Evolutionary conservation across 192 early-diverging fungal species (phyloP).

Genomic region (Borealophlyctis nickersoniae): DNA sequence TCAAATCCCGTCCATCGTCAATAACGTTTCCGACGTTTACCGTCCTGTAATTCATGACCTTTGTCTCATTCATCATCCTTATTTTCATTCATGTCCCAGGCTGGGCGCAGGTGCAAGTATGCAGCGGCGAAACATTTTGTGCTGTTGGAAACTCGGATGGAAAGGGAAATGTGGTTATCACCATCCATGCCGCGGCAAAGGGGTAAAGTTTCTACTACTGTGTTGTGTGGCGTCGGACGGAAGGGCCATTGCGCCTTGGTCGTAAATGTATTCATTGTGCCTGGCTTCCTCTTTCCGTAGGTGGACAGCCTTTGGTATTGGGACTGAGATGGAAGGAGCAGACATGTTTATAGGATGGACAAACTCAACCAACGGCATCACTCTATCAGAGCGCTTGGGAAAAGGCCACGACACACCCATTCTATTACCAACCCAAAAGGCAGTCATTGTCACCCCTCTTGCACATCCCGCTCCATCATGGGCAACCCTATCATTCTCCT

Average conservation of each 20-base stretch:
- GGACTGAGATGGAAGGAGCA: background rate
- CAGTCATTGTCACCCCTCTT: background rate
- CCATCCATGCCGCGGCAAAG: background rate
- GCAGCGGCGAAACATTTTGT: background rate
- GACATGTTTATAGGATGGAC: background rate
- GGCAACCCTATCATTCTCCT: background rate
- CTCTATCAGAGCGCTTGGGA: constrained; percentile 29
- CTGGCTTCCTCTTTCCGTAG: no score
- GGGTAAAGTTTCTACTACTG: no score
- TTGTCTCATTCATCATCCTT: background rate
- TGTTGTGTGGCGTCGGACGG: no score
- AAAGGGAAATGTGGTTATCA: background rate
- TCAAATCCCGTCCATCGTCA: no score
- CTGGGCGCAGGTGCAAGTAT: background rate
- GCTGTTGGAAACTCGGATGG: background rate
- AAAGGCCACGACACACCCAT: no score
- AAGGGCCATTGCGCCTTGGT: no score
- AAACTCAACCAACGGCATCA: constrained; percentile 3
- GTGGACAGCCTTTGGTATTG: background rate
- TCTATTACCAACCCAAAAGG: background rate
- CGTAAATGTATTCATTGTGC: no score
- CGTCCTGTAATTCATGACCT: no score
- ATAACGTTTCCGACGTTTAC: no score
- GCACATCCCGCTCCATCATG: constrained; percentile 2
- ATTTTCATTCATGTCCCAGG: background rate